phyloP scores from a whole-genome alignment of 2,329 filamentous ascomycete species.

The Ascochyta fabae region DNA sequence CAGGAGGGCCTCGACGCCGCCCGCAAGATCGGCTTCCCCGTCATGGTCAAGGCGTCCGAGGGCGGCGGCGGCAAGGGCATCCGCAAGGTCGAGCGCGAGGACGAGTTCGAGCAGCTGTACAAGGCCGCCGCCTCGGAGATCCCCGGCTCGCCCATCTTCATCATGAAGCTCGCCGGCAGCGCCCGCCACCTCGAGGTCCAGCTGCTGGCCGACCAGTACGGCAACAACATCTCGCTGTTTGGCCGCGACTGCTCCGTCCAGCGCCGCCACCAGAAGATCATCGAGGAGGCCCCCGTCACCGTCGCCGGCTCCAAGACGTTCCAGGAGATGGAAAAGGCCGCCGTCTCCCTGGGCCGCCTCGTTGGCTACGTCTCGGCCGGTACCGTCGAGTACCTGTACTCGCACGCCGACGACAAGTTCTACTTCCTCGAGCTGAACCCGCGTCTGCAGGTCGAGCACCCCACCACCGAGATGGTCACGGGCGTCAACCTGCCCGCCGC shows the following conservation, averaged over 20 bases:
- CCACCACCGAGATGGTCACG: slow-evolving; percentile 98
- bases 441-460: slow-evolving; percentile 98
- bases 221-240: slow-evolving; percentile 99
- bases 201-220: slow-evolving; percentile 96
- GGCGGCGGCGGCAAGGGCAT: slow-evolving; percentile 99
- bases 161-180: slow-evolving; percentile 99
- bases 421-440: slow-evolving; percentile 99
- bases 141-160: slow-evolving; percentile 98
- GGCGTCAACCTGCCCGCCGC: slow-evolving; percentile 97
- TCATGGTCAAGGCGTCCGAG: slow-evolving; percentile 99
- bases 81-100: slow-evolving; percentile 86
- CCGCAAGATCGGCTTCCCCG: slow-evolving; percentile 91
- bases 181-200: slow-evolving; percentile 97
- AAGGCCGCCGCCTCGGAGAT: slow-evolving; percentile 97
- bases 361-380: slow-evolving; percentile 98
- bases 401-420: slow-evolving; percentile 96
- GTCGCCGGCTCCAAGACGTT: slow-evolving; percentile 91
- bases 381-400: slow-evolving; percentile 99
- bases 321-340: slow-evolving; percentile 94
- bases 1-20: slow-evolving; percentile 89
- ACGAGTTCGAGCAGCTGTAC: slow-evolving; percentile 85
- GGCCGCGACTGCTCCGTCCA: slow-evolving; percentile 99
- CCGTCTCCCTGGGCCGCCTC: slow-evolving; percentile 88
- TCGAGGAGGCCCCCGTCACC: slow-evolving; percentile 97
- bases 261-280: slow-evolving; percentile 98